These are phyloP conservation scores for Pterocarpus santalinus DNA, from an alignment of 306 rosid genomes.

Conservation along the genomic window DNA sequence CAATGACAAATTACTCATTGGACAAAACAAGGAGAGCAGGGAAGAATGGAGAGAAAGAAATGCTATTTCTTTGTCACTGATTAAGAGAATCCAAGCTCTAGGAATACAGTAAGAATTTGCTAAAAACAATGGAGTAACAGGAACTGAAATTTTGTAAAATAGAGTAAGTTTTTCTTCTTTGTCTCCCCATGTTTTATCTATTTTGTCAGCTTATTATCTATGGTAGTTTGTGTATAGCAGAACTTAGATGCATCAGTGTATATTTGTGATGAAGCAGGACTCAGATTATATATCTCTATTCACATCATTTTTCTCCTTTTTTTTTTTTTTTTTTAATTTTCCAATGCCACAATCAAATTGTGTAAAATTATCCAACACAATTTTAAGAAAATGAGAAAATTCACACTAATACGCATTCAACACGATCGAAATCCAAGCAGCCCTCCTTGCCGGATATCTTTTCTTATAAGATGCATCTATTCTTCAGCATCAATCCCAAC, in stretches of 20 bases:
- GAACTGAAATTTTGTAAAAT: conserved; percentile 38
- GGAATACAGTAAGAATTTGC: conserved; percentile 76
- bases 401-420: conserved; percentile 27
- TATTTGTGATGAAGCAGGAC: conserved; percentile 35
- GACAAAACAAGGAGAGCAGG: conserved; percentile 57
- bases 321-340: conserved; percentile 4
- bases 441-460: conserved; percentile 17
- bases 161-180: conserved; percentile 36
- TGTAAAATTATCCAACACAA: conserved; percentile 18
- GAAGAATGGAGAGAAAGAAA: conserved; percentile 81
- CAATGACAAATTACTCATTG: conserved; percentile 61
- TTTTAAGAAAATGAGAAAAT: conserved; percentile 28
- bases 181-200: conserved; percentile 35
- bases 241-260: conserved; percentile 43
- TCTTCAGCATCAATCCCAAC: conserved; percentile 82
- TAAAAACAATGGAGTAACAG: background rate
- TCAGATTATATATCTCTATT: conserved; percentile 21
- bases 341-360: conserved; percentile 27
- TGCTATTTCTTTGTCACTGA: conserved; percentile 65
- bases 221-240: conserved; percentile 41
- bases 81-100: conserved; percentile 88
- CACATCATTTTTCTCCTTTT: background rate
- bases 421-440: conserved; percentile 41
- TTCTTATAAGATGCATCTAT: conserved; percentile 33
- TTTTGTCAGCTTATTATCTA: conserved; percentile 35